Base-by-base conservation (phyloP, 345 rosid genomes). In the Eutrema heterophyllum region DNA sequence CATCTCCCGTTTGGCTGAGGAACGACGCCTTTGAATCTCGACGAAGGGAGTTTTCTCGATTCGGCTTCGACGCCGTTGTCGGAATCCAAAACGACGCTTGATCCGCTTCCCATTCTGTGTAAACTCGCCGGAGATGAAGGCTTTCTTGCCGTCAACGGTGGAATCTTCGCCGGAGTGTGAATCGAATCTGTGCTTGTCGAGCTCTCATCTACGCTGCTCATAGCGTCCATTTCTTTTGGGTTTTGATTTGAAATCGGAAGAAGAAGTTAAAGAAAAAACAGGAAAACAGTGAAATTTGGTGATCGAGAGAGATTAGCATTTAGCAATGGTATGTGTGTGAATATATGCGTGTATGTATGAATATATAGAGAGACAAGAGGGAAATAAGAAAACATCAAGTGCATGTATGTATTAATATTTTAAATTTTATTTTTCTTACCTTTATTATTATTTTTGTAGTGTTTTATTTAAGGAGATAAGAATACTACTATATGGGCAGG, bases 1-100 rank as follows among this genome's bases (percentile, higher is more conserved):
- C 97, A 94, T 1, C 95, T 85, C 63, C 97, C 97, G 70, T 94
- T 94, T 5, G 98, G 98, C 64, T 94, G 96, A 1, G 97, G 93
- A n/a, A 94, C 97, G 4, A 94, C 98, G 2, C 98, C 98, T 74
- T 94, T 94, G 86, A 83, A 94, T 54, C 86, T 86, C 9, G 98
- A 91, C 5, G 95, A 88, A 0, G 95, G 93, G 27, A 91, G 90
- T 76, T 91, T 94, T 44, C 87, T 81, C 3, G 96, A 89, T 79
- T 94, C 97, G 0, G 89, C 91, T 57, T 91, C 97, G 9, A 81
- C 75, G 2, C 87, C 87, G 64, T 84, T 72, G 27, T 91, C 94
- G 0, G 82, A 68, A 43, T 91, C 94, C 24, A 93, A 53, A 65
- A 89, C 71, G 11, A 83, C 88, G 68, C 84, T 82, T 44, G 82